Base-by-base conservation (phyloP, 805 yeast species). In the Lachancea thermotolerans region DNA sequence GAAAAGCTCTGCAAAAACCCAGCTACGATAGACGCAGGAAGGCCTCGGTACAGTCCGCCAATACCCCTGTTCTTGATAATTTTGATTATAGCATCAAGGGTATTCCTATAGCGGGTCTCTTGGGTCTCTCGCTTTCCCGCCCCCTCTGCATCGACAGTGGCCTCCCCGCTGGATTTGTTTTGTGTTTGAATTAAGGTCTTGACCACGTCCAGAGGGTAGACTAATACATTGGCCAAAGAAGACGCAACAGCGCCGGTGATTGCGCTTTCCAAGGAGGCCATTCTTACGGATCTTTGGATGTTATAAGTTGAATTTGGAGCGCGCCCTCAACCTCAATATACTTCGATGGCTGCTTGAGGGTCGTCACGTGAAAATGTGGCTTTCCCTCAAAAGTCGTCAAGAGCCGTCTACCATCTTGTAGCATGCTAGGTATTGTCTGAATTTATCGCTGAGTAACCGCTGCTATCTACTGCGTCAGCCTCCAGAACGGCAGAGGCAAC, bases 171-270 rank as follows among this genome's bases (percentile, higher is more conserved):
- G 7, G 44, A 49, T 37, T 60, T 59, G 25, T 65, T 51, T 61
- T 85, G 93, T 2, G 89, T 81, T 58, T 85, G 95, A 37, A 85
- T 77, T 47, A 81, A 70, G 0, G 93, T 84, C 59, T 85, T 85
- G 49, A 84, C 75, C 56, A 87, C 68, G 59, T 87, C 95, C 37
- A 87, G 65, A 0, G 95, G 95, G 57, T 87, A 87, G 1, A 87
- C 90, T 36, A 79, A 70, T 7, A 86, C 68, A 65, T 85, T 87
- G 35, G 95, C 95, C 41, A 84, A 61, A 17, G 81, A 82, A 1
- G 95, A 85, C 8, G 95, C 93, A 39, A 82, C 70, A 0, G 95
- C 87, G 0, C 95, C 95, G 41, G 85, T 79, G 12, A 85, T 73
- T 0, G 95, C 95, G 56, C 80, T 78, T 52, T 87, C 95, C 57